A percentile compares a stretch with the other conserved stretches of the same genome.
Conservation (phyloP, 176 grass and related monocot species). For the Avena eriantha region DNA sequence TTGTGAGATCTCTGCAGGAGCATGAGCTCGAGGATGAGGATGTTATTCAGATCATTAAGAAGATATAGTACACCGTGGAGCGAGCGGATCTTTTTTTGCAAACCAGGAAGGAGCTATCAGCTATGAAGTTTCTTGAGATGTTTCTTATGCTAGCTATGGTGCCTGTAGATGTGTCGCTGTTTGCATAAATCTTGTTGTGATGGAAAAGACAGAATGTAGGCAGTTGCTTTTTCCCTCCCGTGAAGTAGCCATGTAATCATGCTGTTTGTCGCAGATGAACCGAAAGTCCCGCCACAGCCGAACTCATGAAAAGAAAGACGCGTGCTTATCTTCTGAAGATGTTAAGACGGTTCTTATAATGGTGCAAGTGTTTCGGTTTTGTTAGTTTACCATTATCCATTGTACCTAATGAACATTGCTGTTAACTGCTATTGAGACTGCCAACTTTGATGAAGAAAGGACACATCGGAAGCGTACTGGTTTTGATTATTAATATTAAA, state of each 20-base stretch:
- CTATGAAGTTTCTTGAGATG: constrained; percentile 35
- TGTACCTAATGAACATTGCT: too few relatives aligned
- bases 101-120: constrained; percentile 25
- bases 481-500: not conserved
- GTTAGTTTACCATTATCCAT: not conserved
- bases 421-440: not conserved
- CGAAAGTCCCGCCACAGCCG: not conserved
- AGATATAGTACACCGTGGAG: constrained; percentile 53
- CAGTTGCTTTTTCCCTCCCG: not conserved
- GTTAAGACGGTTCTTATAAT: not conserved
- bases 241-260: constrained; percentile 26
- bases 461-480: not conserved
- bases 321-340: constrained; percentile 30
- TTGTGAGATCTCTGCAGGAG: constrained; percentile 47
- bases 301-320: constrained; percentile 50
- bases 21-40: constrained; percentile 99
- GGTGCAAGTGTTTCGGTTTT: not conserved
- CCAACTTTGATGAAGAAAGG: not conserved
- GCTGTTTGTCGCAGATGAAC: constrained; percentile 10
- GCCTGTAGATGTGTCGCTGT: not conserved
- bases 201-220: constrained; percentile 24
- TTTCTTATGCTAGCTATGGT: not conserved
- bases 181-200: not conserved
- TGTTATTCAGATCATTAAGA: constrained; percentile 98
- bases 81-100: not conserved